Base-by-base conservation (phyloP, 352 stramenopile species). In the Pythium diclinum region DNA sequence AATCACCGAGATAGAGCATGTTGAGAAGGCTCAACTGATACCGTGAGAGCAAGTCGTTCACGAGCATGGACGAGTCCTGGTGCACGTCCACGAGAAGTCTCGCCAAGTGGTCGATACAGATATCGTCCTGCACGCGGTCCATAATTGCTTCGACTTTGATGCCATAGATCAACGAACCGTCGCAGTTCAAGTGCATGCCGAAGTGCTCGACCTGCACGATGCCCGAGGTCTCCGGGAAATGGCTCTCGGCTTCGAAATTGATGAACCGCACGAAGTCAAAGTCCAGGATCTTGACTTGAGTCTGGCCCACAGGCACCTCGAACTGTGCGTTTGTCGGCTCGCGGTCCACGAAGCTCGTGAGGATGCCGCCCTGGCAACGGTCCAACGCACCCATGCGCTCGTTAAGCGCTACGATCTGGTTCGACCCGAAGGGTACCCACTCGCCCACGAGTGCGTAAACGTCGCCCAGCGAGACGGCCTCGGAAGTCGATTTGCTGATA, bases 171-270 rank as follows among this genome's bases (percentile, higher is more conserved):
- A 91, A 77, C 36, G 83, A 90, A 25, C 87, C 87, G 33, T 90
- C 81, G 21, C 75, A 81, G 55, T 91, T 91, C 16, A 95, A 68
- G 49, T 91, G 83, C 79, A 91, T 92, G 19, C 97, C 97, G 74
- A 99, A 99, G 49, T 92, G 98, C 74, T 99, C 96, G 34, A 99
- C 86, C 74, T 99, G 95, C 13, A 98, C 91, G 42, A 99, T 95
- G 34, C 95, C 96, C 17, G 77, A 81, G 9, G 97, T 92, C 79
- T 98, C 94, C 19, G 94, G 87, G 69, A 98, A 98, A 55, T 98
- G 86, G 61, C 98, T 98, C 68, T 99, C 96, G 25, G 97, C 97
- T 71, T 99, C 97, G 65, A 99, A 99, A 71, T 99, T 99, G 59
- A 98, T 98, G 66, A 98, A 97, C 47, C 98, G 96, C 25, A 97